Evolutionary conservation across 306 rosid genomes (phyloP), one percentile per base, ranked within the genome.

Genomic region (Sicyos baderoa): DNA sequence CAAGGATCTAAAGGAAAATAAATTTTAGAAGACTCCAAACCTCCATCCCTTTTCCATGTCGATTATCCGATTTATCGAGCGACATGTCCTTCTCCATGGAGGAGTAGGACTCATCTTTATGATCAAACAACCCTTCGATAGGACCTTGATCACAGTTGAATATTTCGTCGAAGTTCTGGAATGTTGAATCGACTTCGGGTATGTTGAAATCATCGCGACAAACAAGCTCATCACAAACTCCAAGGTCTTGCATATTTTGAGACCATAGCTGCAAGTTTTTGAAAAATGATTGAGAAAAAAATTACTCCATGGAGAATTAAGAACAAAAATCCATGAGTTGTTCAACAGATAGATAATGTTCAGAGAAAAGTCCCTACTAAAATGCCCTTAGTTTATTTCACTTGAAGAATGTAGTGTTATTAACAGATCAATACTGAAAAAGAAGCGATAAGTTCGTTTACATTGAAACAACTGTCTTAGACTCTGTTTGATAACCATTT

Each of bases 231-330:
- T 87, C 91, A 44, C 97, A 92, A 70, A 92, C 87, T 64, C 95
- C 96, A 14, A 92, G 88, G 79, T 92, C 95, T 82, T 92, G 91
- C 83, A 92, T 89, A 66, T 86, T 87, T 79, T 89, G 96, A 74
- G 91, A 77, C 97, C 97, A 92, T 50, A 89, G 48, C 96, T 92
- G 84, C 84, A 82, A 83, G 57, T 10, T 47, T 23, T 49, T n/a
- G 22, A 21, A 68, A 47, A 47, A 66, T 18, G 54, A 5, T 19
- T 19, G 6, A 6, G 11, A 25, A 15, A 67, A 68, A 68, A 13
- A 29, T 21, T 21, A 13, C 35, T 65, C 35, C 21, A 67, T 32
- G 32, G 32, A 60, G 10, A 54, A 19, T 57, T 57, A 32, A 58
- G 37, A 25, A 44, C 49, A n/a, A n/a, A 18, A 63, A 21, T 12